phyloP scores from a whole-genome alignment of 2,329 filamentous ascomycete species.

The Apiospora phragmitis region DNA sequence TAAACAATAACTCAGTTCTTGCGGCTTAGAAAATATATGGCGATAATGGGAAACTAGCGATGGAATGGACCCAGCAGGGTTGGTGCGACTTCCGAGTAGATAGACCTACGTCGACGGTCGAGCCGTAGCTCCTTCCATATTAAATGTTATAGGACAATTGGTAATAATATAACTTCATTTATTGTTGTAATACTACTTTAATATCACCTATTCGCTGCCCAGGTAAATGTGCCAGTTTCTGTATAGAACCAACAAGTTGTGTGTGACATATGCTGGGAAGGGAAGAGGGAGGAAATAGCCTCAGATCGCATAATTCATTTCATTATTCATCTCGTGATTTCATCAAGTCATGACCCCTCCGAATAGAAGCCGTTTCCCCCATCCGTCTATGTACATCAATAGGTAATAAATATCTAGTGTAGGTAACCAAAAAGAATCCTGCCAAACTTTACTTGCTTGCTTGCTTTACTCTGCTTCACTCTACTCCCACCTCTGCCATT shows the following conservation, averaged over 20 bases:
- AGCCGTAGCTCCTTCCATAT: no score
- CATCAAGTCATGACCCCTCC: not conserved
- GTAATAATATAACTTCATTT: no score
- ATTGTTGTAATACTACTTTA: no score
- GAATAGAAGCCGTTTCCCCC: not conserved
- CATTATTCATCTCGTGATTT: not conserved
- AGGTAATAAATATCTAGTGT: not conserved
- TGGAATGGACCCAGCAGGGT: no score
- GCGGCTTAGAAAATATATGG: not conserved
- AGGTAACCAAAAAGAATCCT: not conserved
- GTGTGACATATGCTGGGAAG: not conserved
- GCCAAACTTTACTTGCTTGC: not conserved
- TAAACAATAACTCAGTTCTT: not conserved
- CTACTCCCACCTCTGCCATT: slow-evolving; percentile 60
- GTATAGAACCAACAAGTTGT: not conserved
- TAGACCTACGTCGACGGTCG: no score
- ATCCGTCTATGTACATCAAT: not conserved
- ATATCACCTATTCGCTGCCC: not conserved
- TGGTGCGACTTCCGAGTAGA: no score
- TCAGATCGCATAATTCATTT: not conserved
- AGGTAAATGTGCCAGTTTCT: not conserved
- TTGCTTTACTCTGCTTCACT: not conserved
- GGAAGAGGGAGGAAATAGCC: not conserved
- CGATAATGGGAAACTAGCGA: no score
- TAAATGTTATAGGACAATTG: no score